A percentile compares a stretch with the other conserved stretches of the same genome.
phyloP scores from a whole-genome alignment of 2,329 filamentous ascomycete genomes.

The Zymoseptoria tritici region DNA sequence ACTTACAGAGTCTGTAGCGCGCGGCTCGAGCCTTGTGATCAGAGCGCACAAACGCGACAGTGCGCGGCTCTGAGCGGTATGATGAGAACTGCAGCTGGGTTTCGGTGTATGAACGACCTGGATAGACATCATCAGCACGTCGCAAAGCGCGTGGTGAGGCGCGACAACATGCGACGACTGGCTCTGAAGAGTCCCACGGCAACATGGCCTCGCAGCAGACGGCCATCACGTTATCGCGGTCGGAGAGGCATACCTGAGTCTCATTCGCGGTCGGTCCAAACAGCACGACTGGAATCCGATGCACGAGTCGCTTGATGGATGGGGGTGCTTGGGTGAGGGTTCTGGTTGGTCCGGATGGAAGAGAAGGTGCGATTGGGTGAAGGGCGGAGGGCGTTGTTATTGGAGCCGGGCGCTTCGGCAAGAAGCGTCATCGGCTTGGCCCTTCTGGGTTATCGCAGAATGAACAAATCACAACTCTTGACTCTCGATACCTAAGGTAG shows the following conservation, averaged over 20 bases:
- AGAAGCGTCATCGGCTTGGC: not conserved
- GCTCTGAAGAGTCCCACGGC: slow-evolving; percentile 1
- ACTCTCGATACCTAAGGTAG: too few relatives aligned
- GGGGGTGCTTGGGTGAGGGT: not conserved
- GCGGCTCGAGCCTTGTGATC: not conserved
- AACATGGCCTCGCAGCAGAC: slow-evolving; percentile 1
- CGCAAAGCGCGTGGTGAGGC: slow-evolving; percentile 3
- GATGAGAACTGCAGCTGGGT: not conserved
- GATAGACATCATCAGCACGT: not conserved
- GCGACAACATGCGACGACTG: not conserved
- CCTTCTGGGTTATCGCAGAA: not conserved
- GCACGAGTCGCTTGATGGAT: not conserved
- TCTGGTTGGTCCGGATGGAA: not conserved
- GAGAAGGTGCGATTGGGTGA: not conserved
- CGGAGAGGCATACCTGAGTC: slow-evolving; percentile 5
- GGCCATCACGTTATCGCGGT: slow-evolving; percentile 6
- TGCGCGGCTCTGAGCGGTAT: not conserved
- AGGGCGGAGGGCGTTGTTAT: not conserved
- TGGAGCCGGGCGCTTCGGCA: not conserved
- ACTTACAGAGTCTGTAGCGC: not conserved
- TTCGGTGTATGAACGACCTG: not conserved
- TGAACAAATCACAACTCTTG: not conserved
- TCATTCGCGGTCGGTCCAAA: slow-evolving; percentile 1
- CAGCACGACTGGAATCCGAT: not conserved
- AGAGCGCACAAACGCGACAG: not conserved